These are phyloP conservation scores for Epichloe coenophiala DNA, from an alignment of 2,329 filamentous ascomycete species.

Conservation along the genomic window DNA sequence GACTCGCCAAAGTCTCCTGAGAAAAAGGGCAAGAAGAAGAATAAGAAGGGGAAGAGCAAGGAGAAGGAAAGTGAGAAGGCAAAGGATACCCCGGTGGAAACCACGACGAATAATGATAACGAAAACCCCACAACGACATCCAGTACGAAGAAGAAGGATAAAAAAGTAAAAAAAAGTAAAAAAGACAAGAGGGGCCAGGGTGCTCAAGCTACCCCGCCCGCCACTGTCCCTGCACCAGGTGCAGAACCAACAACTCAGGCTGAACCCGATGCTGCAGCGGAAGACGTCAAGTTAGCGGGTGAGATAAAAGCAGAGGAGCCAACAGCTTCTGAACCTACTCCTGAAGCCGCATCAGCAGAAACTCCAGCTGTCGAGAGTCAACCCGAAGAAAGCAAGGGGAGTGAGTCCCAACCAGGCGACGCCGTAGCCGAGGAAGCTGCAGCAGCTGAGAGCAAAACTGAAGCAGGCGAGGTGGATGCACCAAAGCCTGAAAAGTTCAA, in stretches of 20 bases:
- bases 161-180: conserved; percentile 11
- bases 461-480: neutral
- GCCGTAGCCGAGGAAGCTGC: neutral
- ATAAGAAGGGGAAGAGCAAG: conserved; percentile 11
- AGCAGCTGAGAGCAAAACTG: neutral
- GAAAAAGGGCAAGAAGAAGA: conserved; percentile 8
- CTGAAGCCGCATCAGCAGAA: neutral
- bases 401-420: neutral
- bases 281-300: neutral
- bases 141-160: conserved; percentile 12
- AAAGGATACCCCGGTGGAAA: conserved; percentile 6
- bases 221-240: neutral
- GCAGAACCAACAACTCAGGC: conserved; percentile 2
- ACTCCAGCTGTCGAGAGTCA: neutral
- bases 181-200: conserved; percentile 10
- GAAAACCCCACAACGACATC: conserved; percentile 7
- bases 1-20: conserved; percentile 1
- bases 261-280: conserved; percentile 6
- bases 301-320: neutral
- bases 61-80: conserved; percentile 4
- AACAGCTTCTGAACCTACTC: neutral
- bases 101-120: conserved; percentile 8
- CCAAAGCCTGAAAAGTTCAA: neutral
- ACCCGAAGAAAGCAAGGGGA: neutral
- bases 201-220: neutral